phyloP scores from a whole-genome alignment of 192 early-diverging fungal genomes.

The Podila verticillata region DNA sequence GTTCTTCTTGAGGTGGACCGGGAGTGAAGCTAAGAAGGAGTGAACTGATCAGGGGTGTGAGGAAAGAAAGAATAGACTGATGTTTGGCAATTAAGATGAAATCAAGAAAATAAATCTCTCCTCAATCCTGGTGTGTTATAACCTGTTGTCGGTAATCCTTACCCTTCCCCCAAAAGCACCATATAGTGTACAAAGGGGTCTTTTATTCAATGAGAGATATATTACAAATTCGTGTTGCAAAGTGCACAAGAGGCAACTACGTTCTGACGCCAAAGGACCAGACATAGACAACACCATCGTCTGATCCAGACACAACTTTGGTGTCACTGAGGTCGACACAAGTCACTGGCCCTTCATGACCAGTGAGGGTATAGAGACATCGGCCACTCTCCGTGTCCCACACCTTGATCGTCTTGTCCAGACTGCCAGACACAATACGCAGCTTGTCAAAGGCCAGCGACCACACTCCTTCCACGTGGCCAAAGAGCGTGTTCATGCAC shows the following conservation, averaged over 20 bases:
- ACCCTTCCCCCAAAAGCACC: too few species aligned
- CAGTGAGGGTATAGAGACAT: constrained; percentile 73
- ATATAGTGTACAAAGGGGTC: too few species aligned
- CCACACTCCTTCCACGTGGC: constrained; percentile 85
- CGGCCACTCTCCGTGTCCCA: constrained; percentile 77
- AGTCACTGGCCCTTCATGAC: constrained; percentile 78
- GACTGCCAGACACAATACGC: constrained; percentile 71
- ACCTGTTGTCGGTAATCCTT: too few species aligned
- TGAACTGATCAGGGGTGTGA: too few species aligned
- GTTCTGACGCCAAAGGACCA: constrained; percentile 79
- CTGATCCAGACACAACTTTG: constrained; percentile 84
- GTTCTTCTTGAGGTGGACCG: too few species aligned
- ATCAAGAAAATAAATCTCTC: too few species aligned
- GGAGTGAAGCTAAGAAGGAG: too few species aligned
- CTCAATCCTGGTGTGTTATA: too few species aligned
- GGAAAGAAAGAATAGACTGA: too few species aligned
- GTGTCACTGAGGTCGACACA: constrained; percentile 89
- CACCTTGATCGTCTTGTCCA: constrained; percentile 78
- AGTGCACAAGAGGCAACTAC: background rate
- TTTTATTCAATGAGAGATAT: too few species aligned
- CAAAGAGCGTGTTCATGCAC: constrained; percentile 80
- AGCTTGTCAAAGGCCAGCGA: constrained; percentile 83
- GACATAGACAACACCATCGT: constrained; percentile 82
- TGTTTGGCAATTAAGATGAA: too few species aligned
- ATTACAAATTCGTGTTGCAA: background rate